Evolutionary conservation across 2,329 filamentous ascomycete species (phyloP).

Genomic region (Pezicula rhizophila): DNA sequence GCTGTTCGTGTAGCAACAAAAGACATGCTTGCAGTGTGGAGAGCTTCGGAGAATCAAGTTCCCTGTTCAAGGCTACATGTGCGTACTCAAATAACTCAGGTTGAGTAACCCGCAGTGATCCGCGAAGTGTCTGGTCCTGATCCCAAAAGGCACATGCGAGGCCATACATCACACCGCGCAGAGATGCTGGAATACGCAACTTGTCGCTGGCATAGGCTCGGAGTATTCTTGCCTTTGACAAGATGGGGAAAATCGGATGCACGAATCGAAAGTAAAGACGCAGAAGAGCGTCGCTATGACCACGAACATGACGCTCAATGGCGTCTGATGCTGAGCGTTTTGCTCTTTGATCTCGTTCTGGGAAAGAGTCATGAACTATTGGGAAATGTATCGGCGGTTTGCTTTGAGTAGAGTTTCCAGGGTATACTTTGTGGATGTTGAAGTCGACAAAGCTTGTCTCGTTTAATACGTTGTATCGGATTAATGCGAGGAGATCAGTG

Average conservation of each 20-base stretch:
- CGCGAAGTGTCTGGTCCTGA: slow-evolving; percentile 27
- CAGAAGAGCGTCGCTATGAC: slow-evolving; percentile 35
- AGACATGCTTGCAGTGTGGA: slow-evolving; percentile 41
- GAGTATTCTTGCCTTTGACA: slow-evolving; percentile 39
- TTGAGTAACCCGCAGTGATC: slow-evolving; percentile 32
- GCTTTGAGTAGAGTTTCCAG: slow-evolving; percentile 28
- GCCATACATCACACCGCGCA: slow-evolving; percentile 39
- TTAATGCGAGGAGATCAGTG: slow-evolving; percentile 39
- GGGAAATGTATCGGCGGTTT: slow-evolving; percentile 40
- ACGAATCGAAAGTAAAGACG: slow-evolving; percentile 40
- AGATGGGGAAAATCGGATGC: slow-evolving; percentile 37
- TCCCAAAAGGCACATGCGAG: slow-evolving; percentile 38
- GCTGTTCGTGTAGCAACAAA: slow-evolving; percentile 38
- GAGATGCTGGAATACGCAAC: slow-evolving; percentile 35
- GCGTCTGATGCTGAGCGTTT: slow-evolving; percentile 33
- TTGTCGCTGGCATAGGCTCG: slow-evolving; percentile 32
- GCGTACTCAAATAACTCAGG: slow-evolving; percentile 37
- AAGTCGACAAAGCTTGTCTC: slow-evolving; percentile 37
- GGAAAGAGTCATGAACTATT: slow-evolving; percentile 38
- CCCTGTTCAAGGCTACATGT: slow-evolving; percentile 36
- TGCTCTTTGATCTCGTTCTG: slow-evolving; percentile 34
- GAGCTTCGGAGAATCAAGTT: slow-evolving; percentile 41
- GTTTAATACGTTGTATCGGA: slow-evolving; percentile 40
- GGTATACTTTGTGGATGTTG: slow-evolving; percentile 37
- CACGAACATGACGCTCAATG: slow-evolving; percentile 37